These are phyloP conservation scores for Trichoderma gracile DNA, from an alignment of 2,329 filamentous ascomycete species.

Conservation along the genomic window DNA sequence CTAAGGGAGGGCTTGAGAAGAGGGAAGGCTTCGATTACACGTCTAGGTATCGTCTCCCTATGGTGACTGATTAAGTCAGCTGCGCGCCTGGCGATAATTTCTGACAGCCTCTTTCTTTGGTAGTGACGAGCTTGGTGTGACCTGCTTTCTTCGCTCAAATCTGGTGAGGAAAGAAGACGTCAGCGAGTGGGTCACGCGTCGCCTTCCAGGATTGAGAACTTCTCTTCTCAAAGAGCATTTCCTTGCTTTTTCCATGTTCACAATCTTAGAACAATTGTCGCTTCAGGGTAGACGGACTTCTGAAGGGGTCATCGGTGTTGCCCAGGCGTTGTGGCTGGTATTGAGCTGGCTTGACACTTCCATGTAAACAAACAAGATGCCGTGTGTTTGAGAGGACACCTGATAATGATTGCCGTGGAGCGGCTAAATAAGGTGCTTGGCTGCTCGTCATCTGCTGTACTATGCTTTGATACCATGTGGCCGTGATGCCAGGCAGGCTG, in stretches of 20 bases:
- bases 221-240: background rate
- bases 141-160: background rate
- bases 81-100: background rate
- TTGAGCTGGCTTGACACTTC: background rate
- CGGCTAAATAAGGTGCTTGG: background rate
- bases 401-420: slow-evolving; percentile 9
- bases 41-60: background rate
- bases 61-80: background rate
- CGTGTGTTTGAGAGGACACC: slow-evolving; percentile 8
- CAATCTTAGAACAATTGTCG: too few species aligned
- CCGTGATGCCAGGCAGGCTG: background rate
- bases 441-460: background rate
- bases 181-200: slow-evolving; percentile 7
- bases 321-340: background rate
- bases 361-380: slow-evolving; percentile 10
- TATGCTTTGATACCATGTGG: background rate
- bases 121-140: background rate
- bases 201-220: background rate
- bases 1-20: too few species aligned
- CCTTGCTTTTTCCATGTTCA: too few species aligned
- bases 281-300: background rate
- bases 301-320: background rate
- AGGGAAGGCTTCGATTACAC: background rate
- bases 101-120: background rate
- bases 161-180: background rate